Evolutionary conservation across 257 asterid species (phyloP).

Genomic region (Haberlea rhodopensis): DNA sequence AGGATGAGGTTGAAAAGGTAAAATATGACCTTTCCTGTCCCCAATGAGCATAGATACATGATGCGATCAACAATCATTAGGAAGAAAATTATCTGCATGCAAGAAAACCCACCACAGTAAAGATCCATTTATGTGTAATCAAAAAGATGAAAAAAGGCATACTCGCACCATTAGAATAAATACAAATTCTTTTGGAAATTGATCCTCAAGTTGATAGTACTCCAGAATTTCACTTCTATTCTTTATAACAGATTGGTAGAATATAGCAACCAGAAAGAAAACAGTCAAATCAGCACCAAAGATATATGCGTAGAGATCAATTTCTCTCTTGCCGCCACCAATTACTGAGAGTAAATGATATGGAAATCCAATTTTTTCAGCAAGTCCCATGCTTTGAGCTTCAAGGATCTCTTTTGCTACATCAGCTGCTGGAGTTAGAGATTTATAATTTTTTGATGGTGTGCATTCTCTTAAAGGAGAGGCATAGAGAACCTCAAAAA

Average conservation of each 20-base stretch:
- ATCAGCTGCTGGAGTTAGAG: slow-evolving; percentile 98
- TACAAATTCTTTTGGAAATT: slow-evolving; percentile 90
- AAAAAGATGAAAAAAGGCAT: background rate
- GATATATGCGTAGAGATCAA: slow-evolving; percentile 89
- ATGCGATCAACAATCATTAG: slow-evolving; percentile 94
- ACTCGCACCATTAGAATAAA: slow-evolving; percentile 82
- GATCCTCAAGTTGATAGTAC: slow-evolving; percentile 98
- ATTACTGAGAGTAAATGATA: slow-evolving; percentile 68
- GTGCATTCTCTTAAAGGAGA: slow-evolving; percentile 63
- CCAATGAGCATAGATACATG: slow-evolving; percentile 91
- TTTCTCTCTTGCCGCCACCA: slow-evolving; percentile 94
- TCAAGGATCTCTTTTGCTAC: slow-evolving; percentile 76
- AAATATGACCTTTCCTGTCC: slow-evolving; percentile 83
- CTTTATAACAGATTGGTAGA: slow-evolving; percentile 86
- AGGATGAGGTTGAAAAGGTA: slow-evolving; percentile 83
- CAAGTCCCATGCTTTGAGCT: slow-evolving; percentile 53
- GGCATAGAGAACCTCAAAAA: slow-evolving; percentile 90
- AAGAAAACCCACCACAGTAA: slow-evolving; percentile 25
- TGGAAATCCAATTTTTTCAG: slow-evolving; percentile 75
- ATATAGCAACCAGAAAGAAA: slow-evolving; percentile 90
- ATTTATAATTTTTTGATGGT: slow-evolving; percentile 56
- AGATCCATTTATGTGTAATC: background rate
- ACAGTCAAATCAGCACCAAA: slow-evolving; percentile 94
- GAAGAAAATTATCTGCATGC: slow-evolving; percentile 85
- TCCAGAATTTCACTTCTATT: slow-evolving; percentile 87